phyloP scores from a whole-genome alignment of 208 protist species.

The Acanthamoeba lenticulata region DNA sequence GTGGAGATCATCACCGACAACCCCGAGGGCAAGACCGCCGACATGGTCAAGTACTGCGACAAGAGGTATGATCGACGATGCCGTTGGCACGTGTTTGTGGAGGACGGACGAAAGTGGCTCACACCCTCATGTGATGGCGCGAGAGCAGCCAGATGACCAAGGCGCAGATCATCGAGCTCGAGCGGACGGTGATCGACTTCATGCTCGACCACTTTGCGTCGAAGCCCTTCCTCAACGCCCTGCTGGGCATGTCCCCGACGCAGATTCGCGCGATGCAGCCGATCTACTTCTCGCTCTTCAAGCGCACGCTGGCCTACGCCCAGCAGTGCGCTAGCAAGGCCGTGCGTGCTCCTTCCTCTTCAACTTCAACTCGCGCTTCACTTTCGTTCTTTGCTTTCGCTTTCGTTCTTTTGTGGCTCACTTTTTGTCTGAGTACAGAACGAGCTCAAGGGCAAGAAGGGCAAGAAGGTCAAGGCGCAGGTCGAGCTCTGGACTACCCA shows the following conservation, averaged over 20 bases:
- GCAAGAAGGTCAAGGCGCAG: conserved; percentile 48
- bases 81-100: too few species aligned
- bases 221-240: conserved; percentile 33
- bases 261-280: conserved; percentile 20
- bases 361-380: background rate
- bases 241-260: background rate
- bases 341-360: background rate
- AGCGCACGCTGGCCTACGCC: background rate
- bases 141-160: conserved; percentile 12
- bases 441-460: conserved; percentile 46
- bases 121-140: too few species aligned
- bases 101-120: too few species aligned
- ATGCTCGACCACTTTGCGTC: conserved; percentile 42
- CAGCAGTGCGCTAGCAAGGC: conserved; percentile 23
- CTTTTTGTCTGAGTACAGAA: background rate
- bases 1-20: conserved; percentile 26
- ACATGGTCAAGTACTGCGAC: background rate
- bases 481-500: conserved; percentile 5
- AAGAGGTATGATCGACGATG: too few species aligned
- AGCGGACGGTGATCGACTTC: conserved; percentile 37
- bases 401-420: background rate
- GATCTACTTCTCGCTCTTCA: conserved; percentile 58
- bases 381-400: background rate
- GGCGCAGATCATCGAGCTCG: background rate
- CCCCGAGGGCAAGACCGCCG: background rate